Evolutionary conservation across 192 early-diverging fungal species (phyloP), one percentile per base, ranked within the genome.

Genomic region (Backusella parvicylindrica): DNA sequence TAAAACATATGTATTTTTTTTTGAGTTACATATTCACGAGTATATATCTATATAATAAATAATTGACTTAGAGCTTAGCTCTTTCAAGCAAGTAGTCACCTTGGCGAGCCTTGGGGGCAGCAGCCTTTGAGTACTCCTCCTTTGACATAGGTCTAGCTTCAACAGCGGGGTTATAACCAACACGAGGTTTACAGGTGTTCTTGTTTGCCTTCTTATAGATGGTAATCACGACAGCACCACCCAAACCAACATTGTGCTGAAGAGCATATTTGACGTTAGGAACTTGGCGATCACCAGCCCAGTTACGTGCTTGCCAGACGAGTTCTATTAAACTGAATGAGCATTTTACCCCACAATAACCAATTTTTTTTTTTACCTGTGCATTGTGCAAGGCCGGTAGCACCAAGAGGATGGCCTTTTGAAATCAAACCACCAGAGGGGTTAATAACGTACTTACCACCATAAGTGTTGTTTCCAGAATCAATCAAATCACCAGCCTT

Each of bases 371-470:
- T 68, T 87, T 75, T 64, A 81, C 79, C 92, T 32, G 84, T 72
- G 84, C 91, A 92, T 83, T 93, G 92, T n/a, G 92, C 92, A 43
- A 93, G 75, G 53, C 92, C 92, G 65, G 92, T 93, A 36, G 92
- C 91, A 26, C 91, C 91, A 13, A 93, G 79, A 72, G 91, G 91
- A 80, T 93, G 91, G 23, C 91, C 91, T 81, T 93, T 93, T 71
- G 90, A 91, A 71, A 91, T 90, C 70, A 93, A 80, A 26, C 92
- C 92, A 49, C 92, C 92, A 0, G 86, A 88, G 32, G 92, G 90
- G 82, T 93, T 93, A 75, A 93, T 83, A 15, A 92, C 86, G 64
- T 81, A 88, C 77, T 87, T 88, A 30, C 89, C 89, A 50, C 89
- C 89, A 81, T 85, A 90, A 0, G 88, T 82, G 60, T 84, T 81